phyloP scores from a whole-genome alignment of 1,139 yeast genomes.

The Nakaseomyces bracarensis region DNA sequence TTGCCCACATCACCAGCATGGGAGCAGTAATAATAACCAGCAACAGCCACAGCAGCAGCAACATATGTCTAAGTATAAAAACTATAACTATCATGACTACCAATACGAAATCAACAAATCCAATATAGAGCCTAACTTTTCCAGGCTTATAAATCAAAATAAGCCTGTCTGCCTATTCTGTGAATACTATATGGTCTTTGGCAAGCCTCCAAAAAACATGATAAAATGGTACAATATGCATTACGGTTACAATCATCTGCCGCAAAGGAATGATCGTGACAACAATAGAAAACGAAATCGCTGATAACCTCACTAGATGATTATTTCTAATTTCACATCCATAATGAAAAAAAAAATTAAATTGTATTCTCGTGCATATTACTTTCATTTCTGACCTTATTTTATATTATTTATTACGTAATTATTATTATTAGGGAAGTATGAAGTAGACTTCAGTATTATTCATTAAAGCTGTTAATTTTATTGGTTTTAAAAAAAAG shows the following conservation, averaged over 20 bases:
- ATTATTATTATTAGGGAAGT: too few relatives aligned
- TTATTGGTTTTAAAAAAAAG: too few relatives aligned
- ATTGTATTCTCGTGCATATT: not conserved
- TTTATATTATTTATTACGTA: too few relatives aligned
- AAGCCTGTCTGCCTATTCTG: constrained; percentile 46
- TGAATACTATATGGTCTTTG: constrained; percentile 52
- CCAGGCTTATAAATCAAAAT: constrained; percentile 19
- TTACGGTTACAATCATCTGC: constrained; percentile 22
- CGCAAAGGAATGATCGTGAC: constrained; percentile 12
- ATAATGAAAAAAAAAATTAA: too few relatives aligned
- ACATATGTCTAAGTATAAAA: constrained; percentile 12
- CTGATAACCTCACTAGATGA: constrained; percentile 3
- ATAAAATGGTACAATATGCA: constrained; percentile 41
- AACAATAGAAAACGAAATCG: constrained; percentile 17
- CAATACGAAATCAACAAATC: constrained; percentile 13
- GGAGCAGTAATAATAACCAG: not conserved
- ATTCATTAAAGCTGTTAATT: too few relatives aligned
- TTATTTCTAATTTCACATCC: not conserved
- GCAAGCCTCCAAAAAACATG: constrained; percentile 42
- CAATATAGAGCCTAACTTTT: constrained; percentile 24
- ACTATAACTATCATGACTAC: constrained; percentile 18
- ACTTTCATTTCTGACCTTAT: too few relatives aligned
- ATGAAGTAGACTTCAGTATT: too few relatives aligned
- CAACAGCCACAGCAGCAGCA: not conserved
- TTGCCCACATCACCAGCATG: constrained; percentile 15